Base-by-base conservation (phyloP, 1,284 basidiomycete genomes). In the Pulveroboletus sp. region DNA sequence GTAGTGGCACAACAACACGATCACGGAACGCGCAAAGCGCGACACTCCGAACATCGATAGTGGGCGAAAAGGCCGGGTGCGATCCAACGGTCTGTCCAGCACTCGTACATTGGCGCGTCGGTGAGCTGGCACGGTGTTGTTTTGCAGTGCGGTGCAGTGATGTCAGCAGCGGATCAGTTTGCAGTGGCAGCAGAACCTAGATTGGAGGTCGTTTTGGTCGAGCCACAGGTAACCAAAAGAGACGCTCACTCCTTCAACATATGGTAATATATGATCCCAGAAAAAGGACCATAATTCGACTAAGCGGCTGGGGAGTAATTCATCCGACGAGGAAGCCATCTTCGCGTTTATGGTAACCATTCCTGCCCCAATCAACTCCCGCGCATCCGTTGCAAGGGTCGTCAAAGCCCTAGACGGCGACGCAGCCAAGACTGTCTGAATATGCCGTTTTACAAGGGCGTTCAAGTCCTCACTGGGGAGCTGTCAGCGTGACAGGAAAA, bases 241-340 rank as follows among this genome's bases (percentile, higher is more conserved):
- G 39, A 56, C 18, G 78, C 86, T 68, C 66, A 91, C 91, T 51
- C 89, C 90, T 79, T 95, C 92, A 40, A 94, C 78, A 69, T 94
- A 96, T 2, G 95, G 94, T 1, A 98, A 76, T 22, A 98, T 87
- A 60, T 93, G 89, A 61, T 92, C 90, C 87, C 94, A 97, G 76
- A 97, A 98, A 77, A 96, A 96, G 8, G 82, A 84, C 96, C 96
- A 98, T 17, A 92, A 81, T 63, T 96, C 93, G 2, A 94, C 91
- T 12, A 96, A 79, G 11, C 92, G 81, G 2, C 78, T 78, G 18
- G 96, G 75, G 6, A 98, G 80, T 63, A 86, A 83, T 45, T 88
- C 83, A 45, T 94, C 92, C 29, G 89, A 87, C 26, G 89, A 75
- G 7, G 80, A 83, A 12, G 77, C 78, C 11, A 98, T 81, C 69